Evolutionary conservation across 495 filamentous ascomycete genomes (phyloP).

Genomic region (Penicillium simplicissimum): DNA sequence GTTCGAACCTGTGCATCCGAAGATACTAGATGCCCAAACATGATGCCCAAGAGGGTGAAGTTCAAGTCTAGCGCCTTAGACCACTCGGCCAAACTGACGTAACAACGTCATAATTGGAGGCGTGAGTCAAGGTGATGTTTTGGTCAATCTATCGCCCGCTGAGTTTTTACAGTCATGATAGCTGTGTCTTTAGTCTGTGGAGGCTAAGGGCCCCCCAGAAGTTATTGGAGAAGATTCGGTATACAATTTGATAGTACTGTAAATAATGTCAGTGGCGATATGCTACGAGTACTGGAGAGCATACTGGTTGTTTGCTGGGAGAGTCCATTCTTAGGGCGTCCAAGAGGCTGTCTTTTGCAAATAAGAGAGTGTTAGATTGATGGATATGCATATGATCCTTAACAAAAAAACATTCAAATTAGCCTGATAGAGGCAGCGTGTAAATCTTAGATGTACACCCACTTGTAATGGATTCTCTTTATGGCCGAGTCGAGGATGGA

Average conservation of each 20-base stretch:
- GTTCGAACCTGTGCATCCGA: constrained; percentile 7
- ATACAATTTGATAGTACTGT: not conserved
- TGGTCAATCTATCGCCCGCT: not conserved
- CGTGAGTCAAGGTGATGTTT: not conserved
- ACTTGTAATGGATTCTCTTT: no score
- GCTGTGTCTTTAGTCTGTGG: not conserved
- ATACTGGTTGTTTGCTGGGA: no score
- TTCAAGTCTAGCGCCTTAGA: constrained; percentile 9
- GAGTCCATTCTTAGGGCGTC: not conserved
- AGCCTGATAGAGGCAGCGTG: not conserved
- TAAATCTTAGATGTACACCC: no score
- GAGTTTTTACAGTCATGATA: not conserved
- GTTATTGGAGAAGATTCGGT: not conserved
- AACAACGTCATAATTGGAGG: not conserved
- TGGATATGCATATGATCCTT: not conserved
- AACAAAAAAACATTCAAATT: not conserved
- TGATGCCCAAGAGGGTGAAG: not conserved
- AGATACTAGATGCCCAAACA: constrained; percentile 6
- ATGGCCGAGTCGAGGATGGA: no score
- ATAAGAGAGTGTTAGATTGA: not conserved
- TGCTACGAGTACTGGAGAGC: no score
- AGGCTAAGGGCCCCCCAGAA: not conserved
- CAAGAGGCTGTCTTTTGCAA: not conserved
- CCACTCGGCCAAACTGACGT: constrained; percentile 8
- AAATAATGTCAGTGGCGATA: not conserved